Base-by-base conservation (phyloP, 495 filamentous ascomycete genomes). In the Xylona heveae region DNA sequence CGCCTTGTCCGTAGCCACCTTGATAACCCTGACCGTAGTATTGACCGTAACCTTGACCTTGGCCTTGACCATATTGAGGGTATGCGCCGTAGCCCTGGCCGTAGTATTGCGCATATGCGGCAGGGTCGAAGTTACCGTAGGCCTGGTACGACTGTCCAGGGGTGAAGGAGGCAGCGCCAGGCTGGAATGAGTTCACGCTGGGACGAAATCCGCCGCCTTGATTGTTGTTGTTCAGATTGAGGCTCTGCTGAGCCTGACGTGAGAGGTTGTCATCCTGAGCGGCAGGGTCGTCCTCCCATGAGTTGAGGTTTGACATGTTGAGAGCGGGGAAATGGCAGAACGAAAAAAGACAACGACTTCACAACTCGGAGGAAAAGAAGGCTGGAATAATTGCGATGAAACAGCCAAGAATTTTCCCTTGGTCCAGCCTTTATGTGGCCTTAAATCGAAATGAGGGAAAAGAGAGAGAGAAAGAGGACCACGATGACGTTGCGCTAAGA, bases 281-380 rank as follows among this genome's bases (percentile, higher is more conserved):
- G 23, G 80, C 71, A 48, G 82, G 73, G 38, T 91, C 88, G 42
- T 97, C 81, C 58, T 97, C 88, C 88, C 88, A 97, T 13, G 78
- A 85, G 38, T 91, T 81, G 28, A 80, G 74, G 44, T 63, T 64
- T 31, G 84, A 74, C 84, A 94, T 92, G 41, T 47, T 71, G n/a
- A n/a, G n/a, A n/a, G n/a, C n/a, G n/a, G n/a, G n/a, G n/a, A n/a
- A n/a, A n/a, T n/a, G n/a, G 52, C 31, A 14, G 38, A 15, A 19
- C 8, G 37, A 24, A 38, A 23, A 28, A 31, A 28, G n/a, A 31
- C n/a, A n/a, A n/a, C n/a, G n/a, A n/a, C n/a, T n/a, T n/a, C n/a
- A n/a, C n/a, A n/a, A n/a, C n/a, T n/a, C n/a, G n/a, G n/a, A n/a
- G n/a, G n/a, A n/a, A n/a, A n/a, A n/a, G n/a, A n/a, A n/a, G n/a